A percentile compares a stretch with the other conserved stretches of the same genome.
These are phyloP conservation scores for Salisapilia sapeloensis DNA, from an alignment of 352 stramenopile genomes.

Conservation along the genomic window DNA sequence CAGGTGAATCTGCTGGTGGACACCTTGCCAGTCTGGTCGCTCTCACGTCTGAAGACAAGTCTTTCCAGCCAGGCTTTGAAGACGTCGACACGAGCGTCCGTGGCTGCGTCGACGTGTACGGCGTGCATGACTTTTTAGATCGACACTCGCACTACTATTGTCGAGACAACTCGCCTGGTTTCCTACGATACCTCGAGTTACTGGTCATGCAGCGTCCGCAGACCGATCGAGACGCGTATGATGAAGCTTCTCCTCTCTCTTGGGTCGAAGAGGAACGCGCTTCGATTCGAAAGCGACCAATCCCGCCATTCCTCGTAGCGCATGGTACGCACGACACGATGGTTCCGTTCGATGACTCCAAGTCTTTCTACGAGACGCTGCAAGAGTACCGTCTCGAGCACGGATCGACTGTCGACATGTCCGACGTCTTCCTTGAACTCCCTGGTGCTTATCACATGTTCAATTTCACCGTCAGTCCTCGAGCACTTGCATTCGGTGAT, in stretches of 20 bases:
- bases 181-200: slow-evolving; percentile 48
- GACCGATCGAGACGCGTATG: slow-evolving; percentile 19
- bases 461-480: slow-evolving; percentile 59
- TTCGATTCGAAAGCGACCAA: slow-evolving; percentile 5
- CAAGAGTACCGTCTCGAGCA: slow-evolving; percentile 12
- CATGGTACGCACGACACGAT: slow-evolving; percentile 55
- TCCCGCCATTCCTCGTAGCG: slow-evolving; percentile 62
- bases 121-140: slow-evolving; percentile 62
- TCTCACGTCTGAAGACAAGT: slow-evolving; percentile 40
- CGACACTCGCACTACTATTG: slow-evolving; percentile 41
- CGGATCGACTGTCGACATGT: slow-evolving; percentile 7
- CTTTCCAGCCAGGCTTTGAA: slow-evolving; percentile 59
- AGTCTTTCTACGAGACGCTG: slow-evolving; percentile 45
- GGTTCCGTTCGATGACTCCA: slow-evolving; percentile 52
- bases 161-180: slow-evolving; percentile 33
- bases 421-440: slow-evolving; percentile 45
- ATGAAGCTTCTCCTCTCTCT: slow-evolving; percentile 33
- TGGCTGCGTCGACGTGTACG: slow-evolving; percentile 55
- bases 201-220: slow-evolving; percentile 55
- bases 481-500: slow-evolving; percentile 41
- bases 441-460: slow-evolving; percentile 51
- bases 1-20: slow-evolving; percentile 46
- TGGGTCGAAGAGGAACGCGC: slow-evolving; percentile 22
- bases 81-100: slow-evolving; percentile 55
- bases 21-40: slow-evolving; percentile 54